Evolutionary conservation across 305 asterid species (phyloP).

Genomic region (Rubia peregrina): DNA sequence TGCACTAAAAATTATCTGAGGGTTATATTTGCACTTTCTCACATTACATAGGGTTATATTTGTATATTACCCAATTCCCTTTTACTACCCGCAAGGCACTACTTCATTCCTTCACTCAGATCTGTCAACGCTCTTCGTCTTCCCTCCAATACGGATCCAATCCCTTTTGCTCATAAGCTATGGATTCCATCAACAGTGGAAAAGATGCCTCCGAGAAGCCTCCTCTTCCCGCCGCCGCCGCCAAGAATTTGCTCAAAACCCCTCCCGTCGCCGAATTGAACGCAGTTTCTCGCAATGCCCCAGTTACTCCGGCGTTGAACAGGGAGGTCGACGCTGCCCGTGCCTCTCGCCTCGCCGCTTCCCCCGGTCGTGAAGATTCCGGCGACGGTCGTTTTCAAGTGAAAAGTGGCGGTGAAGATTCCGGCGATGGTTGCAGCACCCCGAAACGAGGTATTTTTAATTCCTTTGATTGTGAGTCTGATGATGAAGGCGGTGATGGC

Average conservation of each 20-base stretch:
- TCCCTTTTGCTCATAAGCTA: not conserved
- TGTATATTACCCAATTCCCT: too few species aligned
- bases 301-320: not conserved
- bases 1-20: too few species aligned
- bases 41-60: too few species aligned
- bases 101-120: not conserved
- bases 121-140: not conserved
- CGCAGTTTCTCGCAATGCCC: not conserved
- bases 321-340: not conserved
- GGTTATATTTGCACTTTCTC: too few species aligned
- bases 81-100: not conserved
- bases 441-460: not conserved
- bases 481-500: conserved; percentile 7
- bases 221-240: not conserved
- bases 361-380: not conserved
- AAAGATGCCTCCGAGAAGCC: not conserved
- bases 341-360: not conserved
- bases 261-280: not conserved
- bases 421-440: not conserved
- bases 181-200: not conserved
- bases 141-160: too few species aligned
- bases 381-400: not conserved
- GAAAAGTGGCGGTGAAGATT: not conserved
- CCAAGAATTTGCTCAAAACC: not conserved
- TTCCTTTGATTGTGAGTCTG: not conserved